Base-by-base conservation (phyloP, 805 yeast species). In the Nakazawaea siamensis region DNA sequence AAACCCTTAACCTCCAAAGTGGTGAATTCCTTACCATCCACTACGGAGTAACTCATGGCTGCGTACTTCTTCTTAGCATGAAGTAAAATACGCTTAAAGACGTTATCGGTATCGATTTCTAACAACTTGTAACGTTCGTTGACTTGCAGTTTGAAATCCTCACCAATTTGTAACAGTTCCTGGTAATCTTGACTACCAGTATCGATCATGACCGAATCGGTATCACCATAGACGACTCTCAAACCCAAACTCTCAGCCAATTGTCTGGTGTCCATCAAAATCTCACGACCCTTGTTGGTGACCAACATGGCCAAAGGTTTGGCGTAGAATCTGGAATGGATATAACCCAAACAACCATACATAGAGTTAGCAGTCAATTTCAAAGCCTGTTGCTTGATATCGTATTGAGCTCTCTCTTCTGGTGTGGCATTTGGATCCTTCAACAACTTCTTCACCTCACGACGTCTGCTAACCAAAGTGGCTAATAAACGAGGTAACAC, bases 11-110 rank as follows among this genome's bases (percentile, higher is more conserved):
- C 95, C 56, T 92, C 97, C 43, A 90, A 64, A 14, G 62, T 54
- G 5, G 77, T 62, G 33, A 60, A 65, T 39, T 80, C 74, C 9
- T 73, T 70, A 9, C 86, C 81, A 25, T 63, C 62, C 40, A 44
- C 59, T 46, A 68, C 67, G 34, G 55, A 61, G 1, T 70, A 55
- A 48, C 77, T 81, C 62, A 88, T 65, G 1, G 97, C 97, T 7
- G 98, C 98, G 54, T 92, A 92, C 60, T 92, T 92, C 73, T 92
- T 92, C 64, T 92, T 92, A n/a, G 95, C 84, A 54, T 86, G 94
- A 34, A 92, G 62, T 37, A 92, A 64, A 35, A 92, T 63, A 44
- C 85, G 74, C 50, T 84, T 81, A 62, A 86, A 92, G 1, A 87
- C 87, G 50, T 90, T 87, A 62, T 92, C 99, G 45, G 84, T 87